Conservation (phyloP, 208 protist species). For the Crithidia mellificae region DNA sequence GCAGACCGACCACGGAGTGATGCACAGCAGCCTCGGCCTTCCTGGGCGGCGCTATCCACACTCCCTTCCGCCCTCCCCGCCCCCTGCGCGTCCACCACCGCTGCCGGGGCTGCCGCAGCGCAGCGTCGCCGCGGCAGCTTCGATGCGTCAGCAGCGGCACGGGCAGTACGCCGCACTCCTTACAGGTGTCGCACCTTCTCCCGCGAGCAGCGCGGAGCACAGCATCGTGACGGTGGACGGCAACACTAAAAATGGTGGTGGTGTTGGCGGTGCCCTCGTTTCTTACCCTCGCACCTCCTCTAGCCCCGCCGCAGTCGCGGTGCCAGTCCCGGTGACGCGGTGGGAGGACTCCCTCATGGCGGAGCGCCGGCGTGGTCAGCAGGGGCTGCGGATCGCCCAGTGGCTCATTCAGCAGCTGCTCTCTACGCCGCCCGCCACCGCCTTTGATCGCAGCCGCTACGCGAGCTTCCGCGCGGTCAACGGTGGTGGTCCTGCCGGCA, state of each 20-base stretch:
- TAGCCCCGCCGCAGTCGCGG: no score
- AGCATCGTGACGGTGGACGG: no score
- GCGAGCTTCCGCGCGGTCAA: not conserved
- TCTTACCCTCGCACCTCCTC: no score
- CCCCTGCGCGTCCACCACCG: conserved; percentile 4
- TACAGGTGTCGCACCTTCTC: not conserved
- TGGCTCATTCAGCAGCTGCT: conserved; percentile 25
- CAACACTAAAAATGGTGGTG: no score
- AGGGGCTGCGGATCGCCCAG: conserved; percentile 17
- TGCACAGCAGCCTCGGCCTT: no score
- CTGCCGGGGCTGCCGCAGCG: not conserved
- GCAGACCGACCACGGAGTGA: no score
- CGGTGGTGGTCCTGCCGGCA: not conserved
- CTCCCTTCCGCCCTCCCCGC: not conserved
- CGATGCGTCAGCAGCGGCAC: not conserved
- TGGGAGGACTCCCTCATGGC: conserved; percentile 15
- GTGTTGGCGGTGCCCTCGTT: no score
- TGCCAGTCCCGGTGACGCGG: conserved; percentile 18
- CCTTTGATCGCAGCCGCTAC: conserved; percentile 3
- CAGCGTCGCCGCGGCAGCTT: not conserved
- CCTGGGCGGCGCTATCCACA: not conserved
- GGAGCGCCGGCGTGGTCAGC: conserved; percentile 18
- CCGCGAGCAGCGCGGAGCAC: no score
- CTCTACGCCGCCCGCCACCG: not conserved
- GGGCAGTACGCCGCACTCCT: conserved; percentile 2